Evolutionary conservation across 176 grass and related monocot genomes (phyloP), one percentile per base, ranked within the genome.

Genomic region (Ensete ventricosum): DNA sequence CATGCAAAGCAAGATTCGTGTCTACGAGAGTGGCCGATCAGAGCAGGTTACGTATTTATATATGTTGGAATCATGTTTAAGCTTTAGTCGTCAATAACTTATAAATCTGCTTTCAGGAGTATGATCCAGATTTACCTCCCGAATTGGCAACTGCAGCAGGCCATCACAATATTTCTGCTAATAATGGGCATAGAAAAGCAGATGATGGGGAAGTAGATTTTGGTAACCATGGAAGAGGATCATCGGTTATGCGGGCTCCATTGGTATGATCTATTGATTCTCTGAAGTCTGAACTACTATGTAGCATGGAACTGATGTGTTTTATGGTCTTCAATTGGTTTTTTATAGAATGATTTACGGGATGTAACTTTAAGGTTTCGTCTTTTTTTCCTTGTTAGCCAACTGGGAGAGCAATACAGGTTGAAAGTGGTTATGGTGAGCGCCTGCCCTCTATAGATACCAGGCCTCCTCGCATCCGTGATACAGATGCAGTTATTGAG

Each of bases 1-100:
- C 78, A 99, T 99, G 96, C 91, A 99, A 91, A 93, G 89, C 81
- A 99, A 89, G 87, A 99, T 99, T 82, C 81, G 86, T 50, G 96
- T 99, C 50, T 99, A 99, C 11, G 96, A 99, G 77, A 99, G 96
- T 77, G 96, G 91, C 9, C 88, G 96, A 85, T 95, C 91, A 66
- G 91, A 99, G 76, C 96, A 90, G 88, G 96, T 58, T 14, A 24
- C 22, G 65, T 55, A 25, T 17, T 55, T 43, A 75, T 92, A 76
- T 59, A 8, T 14, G 78, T 19, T 79, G 65, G 67, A 27, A 69
- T 78, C 83, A 74, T 17, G 25, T 29, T 43, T 75, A 71, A 69
- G 54, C 73, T 72, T 19, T 27, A 52, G 53, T 8, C 19, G 27
- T 24, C 29, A 12, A 8, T 74, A 27, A 50, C 82, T 81, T 17